phyloP scores from a whole-genome alignment of 2,329 filamentous ascomycete species.

The Calonectria naviculata region DNA sequence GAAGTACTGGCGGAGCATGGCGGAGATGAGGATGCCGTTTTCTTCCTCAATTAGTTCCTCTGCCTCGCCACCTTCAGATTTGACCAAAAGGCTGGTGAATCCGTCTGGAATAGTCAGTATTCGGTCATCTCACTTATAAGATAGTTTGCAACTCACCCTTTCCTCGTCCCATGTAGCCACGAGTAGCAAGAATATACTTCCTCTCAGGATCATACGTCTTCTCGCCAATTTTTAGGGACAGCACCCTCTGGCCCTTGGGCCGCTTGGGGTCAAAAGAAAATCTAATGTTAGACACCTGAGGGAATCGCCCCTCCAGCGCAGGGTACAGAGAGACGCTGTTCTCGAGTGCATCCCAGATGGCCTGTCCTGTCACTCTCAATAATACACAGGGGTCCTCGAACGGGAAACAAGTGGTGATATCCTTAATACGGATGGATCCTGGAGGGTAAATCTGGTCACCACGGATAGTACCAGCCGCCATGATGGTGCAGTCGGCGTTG shows the following conservation, averaged over 20 bases:
- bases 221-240: constrained; percentile 70
- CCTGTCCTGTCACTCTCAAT: constrained; percentile 76
- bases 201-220: constrained; percentile 70
- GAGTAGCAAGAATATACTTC: constrained; percentile 79
- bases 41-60: constrained; percentile 87
- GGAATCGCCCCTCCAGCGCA: constrained; percentile 84
- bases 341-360: constrained; percentile 83
- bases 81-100: constrained; percentile 79
- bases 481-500: constrained; percentile 81
- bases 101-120: constrained; percentile 66
- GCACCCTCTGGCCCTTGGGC: constrained; percentile 71
- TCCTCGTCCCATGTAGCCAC: constrained; percentile 89
- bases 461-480: constrained; percentile 87
- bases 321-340: constrained; percentile 86
- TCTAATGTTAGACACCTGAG: constrained; percentile 86
- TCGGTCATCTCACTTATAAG: too few species aligned
- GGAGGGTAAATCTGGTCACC: constrained; percentile 91
- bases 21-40: constrained; percentile 86
- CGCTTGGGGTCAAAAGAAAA: constrained; percentile 77
- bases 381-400: constrained; percentile 93
- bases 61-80: constrained; percentile 79
- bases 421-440: constrained; percentile 80
- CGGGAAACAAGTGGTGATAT: constrained; percentile 90
- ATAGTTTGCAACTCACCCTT: constrained; percentile 59
- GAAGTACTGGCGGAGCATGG: constrained; percentile 91